Conservation (phyloP, 2,329 filamentous ascomycete genomes). For the Aschersonia sp. region DNA sequence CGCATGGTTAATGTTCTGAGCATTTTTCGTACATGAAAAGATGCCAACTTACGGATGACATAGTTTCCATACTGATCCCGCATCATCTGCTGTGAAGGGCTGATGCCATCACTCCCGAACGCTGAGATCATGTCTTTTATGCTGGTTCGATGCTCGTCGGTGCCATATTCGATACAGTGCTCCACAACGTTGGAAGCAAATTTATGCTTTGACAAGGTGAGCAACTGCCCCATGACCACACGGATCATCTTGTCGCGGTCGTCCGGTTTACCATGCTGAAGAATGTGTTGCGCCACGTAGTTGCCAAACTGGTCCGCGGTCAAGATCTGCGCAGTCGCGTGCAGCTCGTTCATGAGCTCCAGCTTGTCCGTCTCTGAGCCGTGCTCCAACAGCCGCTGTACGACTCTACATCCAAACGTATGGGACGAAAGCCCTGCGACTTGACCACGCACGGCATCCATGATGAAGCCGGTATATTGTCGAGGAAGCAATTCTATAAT, state of each 20-base stretch:
- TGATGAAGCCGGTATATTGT: slow-evolving; percentile 71
- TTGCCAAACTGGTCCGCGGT: slow-evolving; percentile 87
- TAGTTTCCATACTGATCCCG: slow-evolving; percentile 92
- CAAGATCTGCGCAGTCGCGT: slow-evolving; percentile 53
- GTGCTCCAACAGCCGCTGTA: slow-evolving; percentile 81
- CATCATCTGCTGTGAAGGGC: slow-evolving; percentile 62
- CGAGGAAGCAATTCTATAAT: slow-evolving; percentile 69
- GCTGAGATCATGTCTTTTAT: slow-evolving; percentile 52
- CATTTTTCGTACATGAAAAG: too few relatives aligned
- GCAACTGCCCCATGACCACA: slow-evolving; percentile 55
- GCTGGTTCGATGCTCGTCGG: slow-evolving; percentile 49
- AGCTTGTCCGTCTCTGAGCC: slow-evolving; percentile 58
- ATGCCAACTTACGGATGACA: slow-evolving; percentile 63
- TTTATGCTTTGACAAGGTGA: slow-evolving; percentile 81
- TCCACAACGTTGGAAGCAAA: slow-evolving; percentile 96
- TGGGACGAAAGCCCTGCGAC: slow-evolving; percentile 64
- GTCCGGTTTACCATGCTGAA: slow-evolving; percentile 58
- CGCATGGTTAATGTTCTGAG: slow-evolving; percentile 3
- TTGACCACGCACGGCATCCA: slow-evolving; percentile 63
- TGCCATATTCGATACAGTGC: slow-evolving; percentile 67
- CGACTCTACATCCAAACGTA: slow-evolving; percentile 78
- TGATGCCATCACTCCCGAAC: slow-evolving; percentile 48
- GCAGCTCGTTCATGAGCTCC: slow-evolving; percentile 64
- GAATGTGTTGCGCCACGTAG: slow-evolving; percentile 89
- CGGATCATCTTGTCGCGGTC: slow-evolving; percentile 61